Conservation (phyloP, 441 rosid genomes). For the Corymbia citriodora region DNA sequence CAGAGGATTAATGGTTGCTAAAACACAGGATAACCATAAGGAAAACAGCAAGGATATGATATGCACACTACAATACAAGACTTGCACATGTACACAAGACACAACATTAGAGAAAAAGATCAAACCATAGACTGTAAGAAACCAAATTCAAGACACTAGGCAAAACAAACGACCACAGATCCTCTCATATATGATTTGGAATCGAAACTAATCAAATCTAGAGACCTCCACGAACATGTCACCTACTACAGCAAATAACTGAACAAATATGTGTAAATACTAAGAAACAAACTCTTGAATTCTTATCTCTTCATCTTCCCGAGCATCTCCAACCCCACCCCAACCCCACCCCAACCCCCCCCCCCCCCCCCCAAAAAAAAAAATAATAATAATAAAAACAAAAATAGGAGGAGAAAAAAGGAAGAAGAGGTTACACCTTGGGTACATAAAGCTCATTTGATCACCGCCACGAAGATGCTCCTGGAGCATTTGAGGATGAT, state of each 20-base stretch:
- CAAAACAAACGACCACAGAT: not conserved
- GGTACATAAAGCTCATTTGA: constrained; percentile 97
- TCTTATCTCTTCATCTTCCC: not conserved
- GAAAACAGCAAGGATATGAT: not conserved
- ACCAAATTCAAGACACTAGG: not conserved
- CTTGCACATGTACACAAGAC: not conserved
- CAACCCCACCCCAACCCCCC: not conserved
- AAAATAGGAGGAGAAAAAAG: not conserved
- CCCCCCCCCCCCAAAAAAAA: not conserved
- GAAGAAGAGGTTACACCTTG: constrained; percentile 47
- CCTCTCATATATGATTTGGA: not conserved
- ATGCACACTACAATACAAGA: not conserved
- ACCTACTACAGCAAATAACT: not conserved
- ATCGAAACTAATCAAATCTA: not conserved
- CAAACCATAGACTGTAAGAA: not conserved
- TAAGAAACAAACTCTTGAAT: not conserved
- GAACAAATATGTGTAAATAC: not conserved
- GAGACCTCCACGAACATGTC: not conserved
- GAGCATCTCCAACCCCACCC: not conserved
- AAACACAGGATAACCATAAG: not conserved
- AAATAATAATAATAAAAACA: not conserved
- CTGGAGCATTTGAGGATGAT: constrained; percentile 98
- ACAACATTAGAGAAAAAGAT: not conserved
- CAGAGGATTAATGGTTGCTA: not conserved
- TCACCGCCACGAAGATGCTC: constrained; percentile 95